Base-by-base conservation (phyloP, 768 basidiomycete species). In the Termitomyces sp. region DNA sequence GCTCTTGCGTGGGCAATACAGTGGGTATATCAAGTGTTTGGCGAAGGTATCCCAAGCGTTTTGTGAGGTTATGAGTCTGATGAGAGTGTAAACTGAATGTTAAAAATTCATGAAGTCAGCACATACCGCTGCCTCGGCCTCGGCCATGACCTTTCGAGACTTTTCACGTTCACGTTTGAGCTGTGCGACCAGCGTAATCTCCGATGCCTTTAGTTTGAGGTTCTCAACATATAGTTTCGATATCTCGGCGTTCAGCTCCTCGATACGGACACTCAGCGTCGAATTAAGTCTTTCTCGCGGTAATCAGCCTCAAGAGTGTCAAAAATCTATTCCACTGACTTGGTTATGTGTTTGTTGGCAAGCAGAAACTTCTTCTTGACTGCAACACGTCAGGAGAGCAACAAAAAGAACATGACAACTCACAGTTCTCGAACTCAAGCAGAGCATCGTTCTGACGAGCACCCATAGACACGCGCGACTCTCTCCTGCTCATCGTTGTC, bases 331-430 rank as follows among this genome's bases (percentile, higher is more conserved):
- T 39, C n/a, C 29, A 69, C 81, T 39, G 64, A 92, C 90, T 92
- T 93, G 26, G 91, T 92, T 68, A 93, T 93, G 73, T 92, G 91
- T 72, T 92, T 92, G 74, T 93, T 93, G 57, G 90, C 90, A 59
- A 92, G 85, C 22, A 93, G 78, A 66, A 92, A 92, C 75, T 91
- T 92, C 85, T 90, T 91, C 85, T 92, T 92, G 78, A 92, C 91
- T 93, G 68, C 71, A 65, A 39, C 68, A 58, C 57, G 60, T 66
- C 61, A 69, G 68, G 57, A 54, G 59, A 58, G 59, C 41, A 46
- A 56, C 52, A 59, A 54, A 50, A 36, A 50, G 58, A 51, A 46
- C 60, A 61, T 47, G 58, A 51, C 50, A 41, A 80, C 90, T 65
- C 71, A 93, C 90, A 91, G 66, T 82, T 88, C 74, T 93, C 91